Evolutionary conservation across 129 eudicot species (phyloP), one percentile per base, ranked within the genome.

Genomic region (Pulicaria dysenterica): DNA sequence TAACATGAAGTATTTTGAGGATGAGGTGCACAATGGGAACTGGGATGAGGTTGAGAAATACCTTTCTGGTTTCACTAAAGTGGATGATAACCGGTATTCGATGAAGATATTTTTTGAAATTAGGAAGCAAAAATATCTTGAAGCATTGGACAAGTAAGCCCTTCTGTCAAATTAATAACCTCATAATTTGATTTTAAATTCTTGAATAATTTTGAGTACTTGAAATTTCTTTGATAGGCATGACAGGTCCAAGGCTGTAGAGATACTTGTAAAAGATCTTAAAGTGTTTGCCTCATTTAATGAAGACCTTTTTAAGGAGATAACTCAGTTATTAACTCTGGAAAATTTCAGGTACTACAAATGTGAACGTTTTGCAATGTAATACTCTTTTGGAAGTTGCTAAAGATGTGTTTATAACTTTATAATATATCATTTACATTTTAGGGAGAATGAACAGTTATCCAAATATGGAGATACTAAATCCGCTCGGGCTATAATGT

Each of bases 31-130:
- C 36, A 83, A 79, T 79, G 97, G 94, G 61, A 89, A 89, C 43
- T 92, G 93, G 96, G 96, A 92, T 56, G 97, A 92, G 73, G 96
- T 86, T 54, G 97, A 89, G 81, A 81, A 67, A 55, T 92, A 92
- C 80, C 94, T 92, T 15, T 86, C 91, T 64, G 97, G 96, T 67
- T 91, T 91, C 72, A 91, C 97, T 12, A 88, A 88, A 83, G 96
- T 91, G 60, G 97, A 91, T 12, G 94, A 92, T 65, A 92, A 92
- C 79, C 89, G 98, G 24, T 92, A 89, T 60, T 92, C 98, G 8
- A 92, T 92, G 96, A 92, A 92, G 88, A 92, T 92, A 13, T 92
- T 92, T 72, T 92, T 92, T 43, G 98, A 92, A 60, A 92, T 92
- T 47, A 77, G 98, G 83, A 92, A 92, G 83, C 98, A 92, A 78